These are phyloP conservation scores for Penicillium sp. DNA, from an alignment of 2,329 filamentous ascomycete species.

Conservation along the genomic window DNA sequence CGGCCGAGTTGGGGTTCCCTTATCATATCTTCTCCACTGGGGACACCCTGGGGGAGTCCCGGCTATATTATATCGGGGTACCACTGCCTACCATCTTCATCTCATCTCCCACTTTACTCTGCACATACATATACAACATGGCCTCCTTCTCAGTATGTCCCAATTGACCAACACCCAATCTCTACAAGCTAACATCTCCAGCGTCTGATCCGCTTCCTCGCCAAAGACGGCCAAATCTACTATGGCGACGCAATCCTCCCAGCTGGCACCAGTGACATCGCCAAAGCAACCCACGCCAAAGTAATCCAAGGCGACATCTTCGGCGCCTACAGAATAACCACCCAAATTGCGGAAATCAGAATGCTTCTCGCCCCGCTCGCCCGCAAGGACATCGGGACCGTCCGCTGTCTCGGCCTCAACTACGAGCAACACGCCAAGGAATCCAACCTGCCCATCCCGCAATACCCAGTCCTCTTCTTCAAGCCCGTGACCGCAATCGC, in stretches of 20 bases:
- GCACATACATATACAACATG: not conserved
- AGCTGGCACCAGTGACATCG: conserved; percentile 62
- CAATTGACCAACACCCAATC: not conserved
- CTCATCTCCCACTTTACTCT: not conserved
- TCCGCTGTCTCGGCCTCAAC: conserved; percentile 72
- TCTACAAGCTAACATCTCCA: conserved; percentile 40
- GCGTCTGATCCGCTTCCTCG: conserved; percentile 75
- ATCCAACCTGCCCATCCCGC: conserved; percentile 69
- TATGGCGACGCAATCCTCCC: conserved; percentile 77
- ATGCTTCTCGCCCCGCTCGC: conserved; percentile 67
- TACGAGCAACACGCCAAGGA: conserved; percentile 74
- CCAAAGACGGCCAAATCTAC: conserved; percentile 70
- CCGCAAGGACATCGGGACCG: conserved; percentile 65
- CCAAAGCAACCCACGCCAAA: conserved; percentile 63
- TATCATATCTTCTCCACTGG: not conserved
- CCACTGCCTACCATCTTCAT: not conserved
- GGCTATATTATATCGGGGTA: too few species aligned
- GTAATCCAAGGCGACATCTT: conserved; percentile 71
- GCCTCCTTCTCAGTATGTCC: not conserved
- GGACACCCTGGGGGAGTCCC: too few species aligned
- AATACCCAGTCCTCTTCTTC: conserved; percentile 74
- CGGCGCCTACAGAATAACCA: conserved; percentile 65
- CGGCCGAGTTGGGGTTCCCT: conserved; percentile 30
- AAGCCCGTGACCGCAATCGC: conserved; percentile 70
- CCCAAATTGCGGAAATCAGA: conserved; percentile 59